These are phyloP conservation scores for Excoecaria cochinchinensis DNA, from an alignment of 345 rosid genomes.

Conservation along the genomic window DNA sequence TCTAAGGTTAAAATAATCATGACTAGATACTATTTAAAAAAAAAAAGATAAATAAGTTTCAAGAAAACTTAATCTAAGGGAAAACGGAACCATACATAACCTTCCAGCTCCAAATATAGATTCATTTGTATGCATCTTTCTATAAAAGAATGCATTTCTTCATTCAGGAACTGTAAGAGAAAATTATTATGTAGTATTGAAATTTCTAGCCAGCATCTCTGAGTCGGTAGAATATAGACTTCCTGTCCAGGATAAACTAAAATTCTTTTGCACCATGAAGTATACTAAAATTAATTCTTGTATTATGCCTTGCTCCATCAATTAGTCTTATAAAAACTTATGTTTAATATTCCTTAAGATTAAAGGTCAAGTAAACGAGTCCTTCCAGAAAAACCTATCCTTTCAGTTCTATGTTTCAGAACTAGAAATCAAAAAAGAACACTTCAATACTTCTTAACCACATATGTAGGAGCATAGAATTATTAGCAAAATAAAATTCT, in stretches of 20 bases:
- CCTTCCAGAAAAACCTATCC: not conserved
- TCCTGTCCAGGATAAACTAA: no score
- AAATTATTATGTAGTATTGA: no score
- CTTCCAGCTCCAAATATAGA: not conserved
- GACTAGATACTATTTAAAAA: no score
- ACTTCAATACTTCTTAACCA: not conserved
- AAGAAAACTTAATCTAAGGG: not conserved
- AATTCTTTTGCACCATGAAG: no score
- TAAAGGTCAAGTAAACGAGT: not conserved
- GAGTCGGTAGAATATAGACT: no score
- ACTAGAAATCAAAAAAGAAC: not conserved
- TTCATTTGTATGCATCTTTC: not conserved
- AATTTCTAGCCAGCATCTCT: no score
- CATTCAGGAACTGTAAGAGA: not conserved
- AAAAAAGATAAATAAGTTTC: not conserved
- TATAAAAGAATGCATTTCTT: not conserved
- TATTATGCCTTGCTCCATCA: not conserved
- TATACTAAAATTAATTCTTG: no score
- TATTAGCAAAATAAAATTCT: constrained; percentile 26
- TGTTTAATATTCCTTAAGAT: not conserved
- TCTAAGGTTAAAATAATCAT: not conserved
- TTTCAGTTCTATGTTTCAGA: not conserved
- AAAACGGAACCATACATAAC: not conserved
- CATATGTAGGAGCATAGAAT: not conserved
- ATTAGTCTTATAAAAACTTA: not conserved